phyloP scores from a whole-genome alignment of 331 rosid species.

The Quercus phellos region DNA sequence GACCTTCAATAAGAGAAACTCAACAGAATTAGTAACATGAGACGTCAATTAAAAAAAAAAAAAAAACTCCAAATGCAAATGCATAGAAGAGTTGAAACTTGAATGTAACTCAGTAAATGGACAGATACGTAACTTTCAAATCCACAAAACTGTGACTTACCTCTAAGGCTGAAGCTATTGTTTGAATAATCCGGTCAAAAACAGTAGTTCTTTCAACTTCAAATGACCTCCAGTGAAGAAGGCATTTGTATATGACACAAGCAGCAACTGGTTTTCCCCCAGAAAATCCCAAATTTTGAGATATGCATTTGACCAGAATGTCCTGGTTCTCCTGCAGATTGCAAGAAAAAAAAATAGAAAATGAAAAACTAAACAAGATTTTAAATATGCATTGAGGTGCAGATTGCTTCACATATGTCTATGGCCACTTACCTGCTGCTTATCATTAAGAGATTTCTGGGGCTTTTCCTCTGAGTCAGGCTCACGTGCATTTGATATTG shows the following conservation, averaged over 20 bases:
- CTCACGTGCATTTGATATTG: constrained; percentile 71
- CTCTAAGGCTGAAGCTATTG: constrained; percentile 90
- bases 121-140: constrained; percentile 13
- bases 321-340: constrained; percentile 91
- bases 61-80: constrained; percentile 16
- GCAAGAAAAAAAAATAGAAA: constrained; percentile 3
- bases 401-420: constrained; percentile 11
- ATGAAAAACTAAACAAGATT: constrained; percentile 11
- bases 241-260: constrained; percentile 87
- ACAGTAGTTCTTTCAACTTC: constrained; percentile 95
- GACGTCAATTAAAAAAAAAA: constrained; percentile 9
- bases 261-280: constrained; percentile 93
- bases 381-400: constrained; percentile 15
- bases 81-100: constrained; percentile 3
- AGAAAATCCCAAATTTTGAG: constrained; percentile 93
- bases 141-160: constrained; percentile 34
- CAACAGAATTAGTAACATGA: constrained; percentile 25
- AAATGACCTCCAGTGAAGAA: constrained; percentile 96
- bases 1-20: constrained; percentile 48
- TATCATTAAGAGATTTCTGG: constrained; percentile 92
- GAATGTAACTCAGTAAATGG: not conserved
- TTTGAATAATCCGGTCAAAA: constrained; percentile 86
- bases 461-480: constrained; percentile 96
- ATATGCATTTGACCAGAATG: constrained; percentile 66
- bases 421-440: constrained; percentile 73